These are phyloP conservation scores for Suillus plorans DNA, from an alignment of 768 basidiomycete species.

Conservation along the genomic window DNA sequence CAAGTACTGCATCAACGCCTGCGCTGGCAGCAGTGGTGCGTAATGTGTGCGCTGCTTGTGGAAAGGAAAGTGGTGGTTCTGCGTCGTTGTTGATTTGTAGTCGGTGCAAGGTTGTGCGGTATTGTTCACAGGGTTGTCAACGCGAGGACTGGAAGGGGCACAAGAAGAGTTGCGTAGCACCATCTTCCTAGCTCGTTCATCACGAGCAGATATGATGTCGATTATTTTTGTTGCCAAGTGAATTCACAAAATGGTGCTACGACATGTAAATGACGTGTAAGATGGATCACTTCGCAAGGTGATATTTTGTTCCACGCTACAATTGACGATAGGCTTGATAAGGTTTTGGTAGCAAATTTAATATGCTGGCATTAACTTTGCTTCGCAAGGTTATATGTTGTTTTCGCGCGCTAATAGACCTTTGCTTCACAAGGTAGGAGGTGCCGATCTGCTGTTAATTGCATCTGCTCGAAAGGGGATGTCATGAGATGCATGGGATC, in stretches of 20 bases:
- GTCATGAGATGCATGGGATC: too few relatives aligned
- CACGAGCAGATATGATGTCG: not conserved
- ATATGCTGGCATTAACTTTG: too few relatives aligned
- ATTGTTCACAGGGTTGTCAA: slow-evolving; percentile 48
- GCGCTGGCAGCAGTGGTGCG: not conserved
- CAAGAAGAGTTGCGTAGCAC: slow-evolving; percentile 33
- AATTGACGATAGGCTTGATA: not conserved
- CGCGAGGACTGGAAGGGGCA: slow-evolving; percentile 47
- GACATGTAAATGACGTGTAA: too few relatives aligned
- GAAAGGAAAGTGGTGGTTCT: slow-evolving; percentile 28
- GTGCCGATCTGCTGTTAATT: too few relatives aligned
- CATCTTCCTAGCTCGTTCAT: not conserved
- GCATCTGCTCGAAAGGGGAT: too few relatives aligned
- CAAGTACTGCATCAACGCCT: not conserved
- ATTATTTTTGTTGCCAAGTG: not conserved
- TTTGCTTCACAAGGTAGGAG: too few relatives aligned
- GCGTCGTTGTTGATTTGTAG: slow-evolving; percentile 30
- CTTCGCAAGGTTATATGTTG: too few relatives aligned
- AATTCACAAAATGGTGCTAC: not conserved
- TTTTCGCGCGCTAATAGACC: too few relatives aligned
- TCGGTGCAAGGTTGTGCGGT: slow-evolving; percentile 38
- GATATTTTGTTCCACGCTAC: not conserved
- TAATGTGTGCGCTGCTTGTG: slow-evolving; percentile 19
- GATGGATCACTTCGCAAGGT: too few relatives aligned
- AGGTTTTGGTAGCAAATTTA: not conserved